Evolutionary conservation across 768 basidiomycete genomes (phyloP).

Genomic region (Tricholoma bakamatsutake): DNA sequence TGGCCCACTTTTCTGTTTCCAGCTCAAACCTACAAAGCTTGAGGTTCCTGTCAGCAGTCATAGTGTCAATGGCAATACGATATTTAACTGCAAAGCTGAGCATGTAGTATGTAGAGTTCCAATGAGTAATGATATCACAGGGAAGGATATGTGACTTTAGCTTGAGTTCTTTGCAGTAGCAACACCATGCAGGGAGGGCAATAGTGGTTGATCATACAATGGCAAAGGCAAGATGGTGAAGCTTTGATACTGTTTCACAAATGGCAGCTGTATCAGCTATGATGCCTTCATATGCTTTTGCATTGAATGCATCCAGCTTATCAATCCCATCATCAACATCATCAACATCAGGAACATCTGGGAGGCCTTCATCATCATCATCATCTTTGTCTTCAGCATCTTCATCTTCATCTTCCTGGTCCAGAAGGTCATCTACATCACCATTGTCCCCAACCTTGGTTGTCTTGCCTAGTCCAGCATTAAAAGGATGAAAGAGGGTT

Average conservation of each 20-base stretch:
- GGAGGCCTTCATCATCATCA: no score
- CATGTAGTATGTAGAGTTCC: conserved; percentile 7
- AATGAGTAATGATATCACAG: not conserved
- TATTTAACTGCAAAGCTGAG: conserved; percentile 19
- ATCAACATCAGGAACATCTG: no score
- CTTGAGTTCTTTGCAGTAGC: no score
- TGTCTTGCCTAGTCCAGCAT: no score
- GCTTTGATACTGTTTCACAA: conserved; percentile 17
- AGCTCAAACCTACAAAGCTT: conserved; percentile 13
- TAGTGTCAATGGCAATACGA: conserved; percentile 11
- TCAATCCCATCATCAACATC: not conserved
- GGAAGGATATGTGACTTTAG: no score
- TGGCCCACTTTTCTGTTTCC: conserved; percentile 10
- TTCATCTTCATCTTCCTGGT: no score
- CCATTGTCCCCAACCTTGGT: not conserved
- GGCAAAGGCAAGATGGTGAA: conserved; percentile 11
- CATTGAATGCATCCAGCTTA: conserved; percentile 8
- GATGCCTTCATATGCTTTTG: conserved; percentile 1
- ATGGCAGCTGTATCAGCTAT: conserved; percentile 5
- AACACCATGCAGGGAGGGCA: conserved; percentile 25
- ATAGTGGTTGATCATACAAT: conserved; percentile 23
- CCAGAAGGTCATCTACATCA: conserved; percentile 5
- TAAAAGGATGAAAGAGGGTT: conserved; percentile 4
- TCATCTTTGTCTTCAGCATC: no score
- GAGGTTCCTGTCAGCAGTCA: conserved; percentile 10